phyloP scores from a whole-genome alignment of 495 filamentous ascomycete species.

The Durotheca rogersii region DNA sequence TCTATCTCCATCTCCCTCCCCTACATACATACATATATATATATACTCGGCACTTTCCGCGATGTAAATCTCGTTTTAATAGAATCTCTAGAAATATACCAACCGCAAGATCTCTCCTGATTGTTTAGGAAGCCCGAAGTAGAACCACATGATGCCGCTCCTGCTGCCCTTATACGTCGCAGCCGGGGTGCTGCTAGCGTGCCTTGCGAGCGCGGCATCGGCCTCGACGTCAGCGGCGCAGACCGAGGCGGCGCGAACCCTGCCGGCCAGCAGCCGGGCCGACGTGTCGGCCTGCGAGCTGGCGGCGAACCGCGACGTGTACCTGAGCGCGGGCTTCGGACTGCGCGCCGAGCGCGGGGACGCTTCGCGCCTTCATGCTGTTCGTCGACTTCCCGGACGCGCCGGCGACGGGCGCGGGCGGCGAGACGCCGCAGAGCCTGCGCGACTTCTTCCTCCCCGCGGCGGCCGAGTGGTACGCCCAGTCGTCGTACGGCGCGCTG shows the following conservation, averaged over 20 bases:
- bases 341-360: slow-evolving; percentile 36
- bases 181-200: not conserved
- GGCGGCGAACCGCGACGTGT: slow-evolving; percentile 19
- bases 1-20: too few relatives aligned
- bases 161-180: too few relatives aligned
- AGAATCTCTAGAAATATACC: too few relatives aligned
- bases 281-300: slow-evolving; percentile 31
- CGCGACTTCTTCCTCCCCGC: slow-evolving; percentile 35
- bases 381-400: slow-evolving; percentile 37
- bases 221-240: not conserved
- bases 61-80: too few relatives aligned
- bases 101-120: too few relatives aligned
- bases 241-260: not conserved
- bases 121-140: not conserved
- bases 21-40: too few relatives aligned
- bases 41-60: too few relatives aligned
- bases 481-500: slow-evolving; percentile 33
- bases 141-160: not conserved
- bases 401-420: too few relatives aligned
- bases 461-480: slow-evolving; percentile 35
- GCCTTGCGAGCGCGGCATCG: not conserved
- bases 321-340: slow-evolving; percentile 35
- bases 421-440: slow-evolving; percentile 30
- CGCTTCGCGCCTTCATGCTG: slow-evolving; percentile 37
- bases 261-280: slow-evolving; percentile 7